These are phyloP conservation scores for Passiflora organensis DNA, from an alignment of 345 rosid species.

Conservation along the genomic window DNA sequence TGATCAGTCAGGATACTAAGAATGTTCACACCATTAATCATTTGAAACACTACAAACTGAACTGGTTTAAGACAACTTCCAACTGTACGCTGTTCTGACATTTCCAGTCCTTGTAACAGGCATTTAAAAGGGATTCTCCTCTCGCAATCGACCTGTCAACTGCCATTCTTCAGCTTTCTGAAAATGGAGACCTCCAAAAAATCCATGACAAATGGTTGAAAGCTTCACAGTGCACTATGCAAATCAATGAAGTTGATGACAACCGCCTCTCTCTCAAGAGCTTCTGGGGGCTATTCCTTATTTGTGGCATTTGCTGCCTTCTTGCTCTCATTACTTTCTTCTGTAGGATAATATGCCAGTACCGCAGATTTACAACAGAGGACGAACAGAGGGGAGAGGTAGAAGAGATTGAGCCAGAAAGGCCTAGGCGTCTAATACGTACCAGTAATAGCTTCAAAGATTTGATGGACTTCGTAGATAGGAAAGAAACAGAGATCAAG, in stretches of 20 bases:
- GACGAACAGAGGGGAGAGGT: constrained; percentile 21
- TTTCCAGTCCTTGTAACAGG: constrained; percentile 41
- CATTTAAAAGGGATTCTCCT: constrained; percentile 90
- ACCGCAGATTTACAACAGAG: constrained; percentile 45
- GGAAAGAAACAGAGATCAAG: constrained; percentile 36
- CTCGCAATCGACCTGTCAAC: constrained; percentile 87
- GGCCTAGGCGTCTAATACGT: constrained; percentile 32
- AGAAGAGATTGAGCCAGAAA: constrained; percentile 45
- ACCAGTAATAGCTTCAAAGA: constrained; percentile 48
- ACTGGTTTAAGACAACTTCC: too few species aligned
- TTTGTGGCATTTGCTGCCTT: constrained; percentile 61
- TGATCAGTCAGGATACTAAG: neutral
- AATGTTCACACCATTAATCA: too few species aligned
- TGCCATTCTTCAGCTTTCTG: constrained; percentile 77
- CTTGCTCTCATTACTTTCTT: constrained; percentile 49
- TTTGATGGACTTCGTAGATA: constrained; percentile 53
- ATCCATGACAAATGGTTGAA: constrained; percentile 78
- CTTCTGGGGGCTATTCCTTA: constrained; percentile 91
- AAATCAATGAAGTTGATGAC: constrained; percentile 24
- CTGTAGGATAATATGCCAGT: constrained; percentile 52
- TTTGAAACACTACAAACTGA: too few species aligned
- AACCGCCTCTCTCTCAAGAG: constrained; percentile 53
- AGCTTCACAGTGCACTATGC: constrained; percentile 37
- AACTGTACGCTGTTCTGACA: too few species aligned
- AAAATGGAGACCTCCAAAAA: constrained; percentile 75